Base-by-base conservation (phyloP, 192 early-diverging fungal genomes). In the Entomortierella lignicola region DNA sequence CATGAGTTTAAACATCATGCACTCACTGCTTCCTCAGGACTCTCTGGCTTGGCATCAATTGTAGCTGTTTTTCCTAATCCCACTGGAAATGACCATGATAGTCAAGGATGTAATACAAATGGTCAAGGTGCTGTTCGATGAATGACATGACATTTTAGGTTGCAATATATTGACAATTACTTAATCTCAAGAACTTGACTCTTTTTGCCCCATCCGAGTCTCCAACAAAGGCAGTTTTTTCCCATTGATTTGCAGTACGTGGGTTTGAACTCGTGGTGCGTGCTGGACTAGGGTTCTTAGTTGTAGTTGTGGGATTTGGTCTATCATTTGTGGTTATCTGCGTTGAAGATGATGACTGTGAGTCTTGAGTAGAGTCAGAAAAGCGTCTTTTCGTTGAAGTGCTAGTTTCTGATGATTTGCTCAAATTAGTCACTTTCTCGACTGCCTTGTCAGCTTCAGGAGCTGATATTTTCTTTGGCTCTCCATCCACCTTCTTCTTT, bases 221-320 rank as follows among this genome's bases (percentile, higher is more conserved):
- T 8, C 71, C 71, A 0, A 65, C 44, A 44, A 72, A 72, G 4
- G 71, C 26, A 11, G 71, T 72, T 55, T 72, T 65, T 31, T 72
- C 71, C 71, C 71, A 72, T 56, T 72, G 31, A 32, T 72, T 72
- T 4, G 69, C 69, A 20, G 69, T 44, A 8, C 61, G 30, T 10
- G 54, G 64, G 4, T 55, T 47, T 55, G 48, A 30, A n/a, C n/a
- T n/a, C n/a, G n/a, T n/a, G n/a, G n/a, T n/a, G n/a, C n/a, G n/a
- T n/a, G n/a, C n/a, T n/a, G n/a, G n/a, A 37, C 34, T 37, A 10
- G 5, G 34, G 10, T 37, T 4, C 34, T 37, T 4, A 37, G 17
- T 8, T 60, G 67, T 2, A 44, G 42, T 7, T 41, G 43, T 52
- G 12, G 50, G 17, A 44, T 32, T 18, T 13, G 37, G 25, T 39